These are phyloP conservation scores for Myriosclerotinia duriaeana DNA, from an alignment of 2,329 filamentous ascomycete species.

Conservation along the genomic window DNA sequence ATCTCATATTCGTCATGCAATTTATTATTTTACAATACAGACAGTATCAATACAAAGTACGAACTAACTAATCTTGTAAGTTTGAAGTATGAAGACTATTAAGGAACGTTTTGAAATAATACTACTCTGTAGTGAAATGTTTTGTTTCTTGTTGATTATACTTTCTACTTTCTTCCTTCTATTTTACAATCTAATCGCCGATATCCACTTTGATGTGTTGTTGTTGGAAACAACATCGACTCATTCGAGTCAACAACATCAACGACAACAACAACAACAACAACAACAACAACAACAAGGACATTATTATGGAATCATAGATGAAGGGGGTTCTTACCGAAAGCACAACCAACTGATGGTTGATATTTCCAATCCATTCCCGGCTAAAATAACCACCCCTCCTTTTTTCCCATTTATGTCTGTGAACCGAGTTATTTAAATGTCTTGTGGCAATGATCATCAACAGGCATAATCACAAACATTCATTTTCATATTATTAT, in stretches of 20 bases:
- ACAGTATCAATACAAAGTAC: too few relatives aligned
- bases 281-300: too few relatives aligned
- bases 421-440: neutral
- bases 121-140: neutral
- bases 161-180: neutral
- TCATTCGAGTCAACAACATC: too few relatives aligned
- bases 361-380: neutral
- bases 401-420: too few relatives aligned
- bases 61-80: too few relatives aligned
- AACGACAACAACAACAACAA: too few relatives aligned
- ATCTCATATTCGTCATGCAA: too few relatives aligned
- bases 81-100: too few relatives aligned
- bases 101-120: too few relatives aligned
- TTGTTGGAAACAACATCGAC: neutral
- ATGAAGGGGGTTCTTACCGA: neutral
- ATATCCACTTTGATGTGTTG: conserved; percentile 17
- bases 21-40: too few relatives aligned
- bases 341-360: neutral
- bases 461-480: neutral
- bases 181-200: neutral
- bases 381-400: neutral
- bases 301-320: too few relatives aligned
- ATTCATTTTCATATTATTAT: too few relatives aligned
- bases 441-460: conserved; percentile 14
- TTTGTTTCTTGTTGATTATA: neutral